Evolutionary conservation across 768 basidiomycete species (phyloP).

Genomic region (Lyophyllum atratum): DNA sequence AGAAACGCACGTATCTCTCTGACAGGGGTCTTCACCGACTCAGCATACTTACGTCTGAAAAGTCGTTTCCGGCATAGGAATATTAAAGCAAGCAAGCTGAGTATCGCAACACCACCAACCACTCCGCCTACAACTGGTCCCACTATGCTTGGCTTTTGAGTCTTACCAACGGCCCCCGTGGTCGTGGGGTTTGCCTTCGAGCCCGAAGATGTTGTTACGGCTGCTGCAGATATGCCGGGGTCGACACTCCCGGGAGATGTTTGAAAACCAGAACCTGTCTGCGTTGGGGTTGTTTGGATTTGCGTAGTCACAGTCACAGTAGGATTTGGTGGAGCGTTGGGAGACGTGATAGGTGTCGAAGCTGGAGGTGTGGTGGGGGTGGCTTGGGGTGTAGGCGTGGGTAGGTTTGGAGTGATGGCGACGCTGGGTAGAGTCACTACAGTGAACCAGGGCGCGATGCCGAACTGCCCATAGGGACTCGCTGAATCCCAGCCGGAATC

Average conservation of each 20-base stretch:
- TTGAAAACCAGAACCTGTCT: not conserved
- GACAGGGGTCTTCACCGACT: too few species aligned
- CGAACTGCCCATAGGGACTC: conserved; percentile 18
- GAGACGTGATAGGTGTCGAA: too few species aligned
- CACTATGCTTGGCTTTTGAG: not conserved
- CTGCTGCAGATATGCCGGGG: not conserved
- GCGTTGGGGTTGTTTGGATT: not conserved
- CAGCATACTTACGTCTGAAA: not conserved
- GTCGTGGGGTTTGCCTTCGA: not conserved
- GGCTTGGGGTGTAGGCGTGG: not conserved
- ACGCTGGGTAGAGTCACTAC: not conserved
- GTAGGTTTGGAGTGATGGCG: not conserved
- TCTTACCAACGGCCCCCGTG: not conserved
- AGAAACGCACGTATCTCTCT: not conserved
- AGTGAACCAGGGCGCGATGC: conserved; percentile 20
- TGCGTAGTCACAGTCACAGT: too few species aligned
- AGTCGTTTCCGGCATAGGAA: conserved; percentile 2
- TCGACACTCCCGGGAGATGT: too few species aligned
- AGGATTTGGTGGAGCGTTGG: not conserved
- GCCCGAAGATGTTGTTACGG: not conserved
- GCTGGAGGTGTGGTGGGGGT: not conserved
- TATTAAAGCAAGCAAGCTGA: not conserved
- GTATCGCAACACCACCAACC: not conserved
- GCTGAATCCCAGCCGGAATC: conserved; percentile 24
- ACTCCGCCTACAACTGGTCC: conserved; percentile 7